These are phyloP conservation scores for Penicillium sp. DNA, from an alignment of 2,329 filamentous ascomycete species.

Conservation along the genomic window DNA sequence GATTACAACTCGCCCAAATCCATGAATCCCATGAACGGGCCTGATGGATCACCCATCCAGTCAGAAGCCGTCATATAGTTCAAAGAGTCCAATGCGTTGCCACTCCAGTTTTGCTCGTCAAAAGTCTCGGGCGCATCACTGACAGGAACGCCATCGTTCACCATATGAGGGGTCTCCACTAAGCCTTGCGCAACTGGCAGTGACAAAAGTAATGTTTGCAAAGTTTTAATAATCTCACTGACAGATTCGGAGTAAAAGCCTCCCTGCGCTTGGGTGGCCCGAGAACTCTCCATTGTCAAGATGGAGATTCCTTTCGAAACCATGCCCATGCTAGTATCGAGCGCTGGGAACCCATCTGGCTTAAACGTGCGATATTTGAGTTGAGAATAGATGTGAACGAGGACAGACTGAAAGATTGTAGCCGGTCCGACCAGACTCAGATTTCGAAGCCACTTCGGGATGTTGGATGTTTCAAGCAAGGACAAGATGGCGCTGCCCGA, in stretches of 20 bases:
- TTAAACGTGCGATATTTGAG: neutral
- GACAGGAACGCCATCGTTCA: neutral
- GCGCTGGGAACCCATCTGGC: neutral
- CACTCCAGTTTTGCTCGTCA: neutral
- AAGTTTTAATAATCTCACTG: neutral
- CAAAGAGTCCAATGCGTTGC: neutral
- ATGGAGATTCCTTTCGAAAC: neutral
- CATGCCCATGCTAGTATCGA: neutral
- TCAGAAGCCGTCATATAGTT: neutral
- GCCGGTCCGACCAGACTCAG: no score
- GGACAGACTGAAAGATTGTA: no score
- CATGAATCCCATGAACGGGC: no score
- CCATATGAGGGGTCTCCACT: neutral
- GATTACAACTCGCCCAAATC: neutral
- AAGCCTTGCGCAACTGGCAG: neutral
- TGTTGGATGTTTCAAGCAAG: no score
- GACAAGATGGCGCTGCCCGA: no score
- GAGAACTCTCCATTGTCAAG: neutral
- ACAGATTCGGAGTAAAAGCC: neutral
- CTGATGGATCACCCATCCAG: neutral
- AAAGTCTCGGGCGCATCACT: neutral
- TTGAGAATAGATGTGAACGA: neutral
- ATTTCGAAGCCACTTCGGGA: no score
- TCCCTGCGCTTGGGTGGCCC: neutral
- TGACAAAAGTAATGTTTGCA: neutral